Evolutionary conservation across 2,329 filamentous ascomycete species (phyloP), one percentile per base, ranked within the genome.

Genomic region (Colletotrichum incanum): DNA sequence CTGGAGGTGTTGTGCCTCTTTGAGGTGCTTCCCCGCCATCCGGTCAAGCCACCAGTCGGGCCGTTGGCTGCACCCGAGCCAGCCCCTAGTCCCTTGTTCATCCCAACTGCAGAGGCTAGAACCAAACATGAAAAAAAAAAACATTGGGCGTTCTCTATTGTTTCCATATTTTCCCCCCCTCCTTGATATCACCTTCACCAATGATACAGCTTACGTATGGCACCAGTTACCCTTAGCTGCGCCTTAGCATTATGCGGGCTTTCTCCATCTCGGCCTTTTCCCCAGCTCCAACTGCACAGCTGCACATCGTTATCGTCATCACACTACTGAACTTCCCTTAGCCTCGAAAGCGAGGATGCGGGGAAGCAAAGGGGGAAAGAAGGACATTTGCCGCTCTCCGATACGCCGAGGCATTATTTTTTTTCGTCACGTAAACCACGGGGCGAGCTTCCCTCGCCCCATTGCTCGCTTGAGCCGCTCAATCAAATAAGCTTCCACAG

Each of bases 21-120:
- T 34, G 26, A 50, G 60, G 16, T 28, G 31, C 49, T 47, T 67
- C 64, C 65, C 69, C 69, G 59, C 65, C 64, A 67, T 71, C 56
- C n/a, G 26, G 39, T 72, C 69, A 69, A 72, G 69, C 65, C 69
- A 72, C 65, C 54, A 72, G 65, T 72, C 65, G 69, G 69, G 69
- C 69, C 69, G 69, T 72, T 72, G 54, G 65, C 50, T 37, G 12
- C 54, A 71, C 41, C 50, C 50, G 41, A 50, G 34, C 64, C 9
- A 50, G 37, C 20, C 31, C 37, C 31, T 14, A 7, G 52, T 16
- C 52, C 28, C 41, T 31, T 20, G n/a, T n/a, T 39, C 65, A 56
- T 45, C 56, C 39, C 34, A 54, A 28, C 41, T 31, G 20, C 37
- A n/a, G 18, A 34, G n/a, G 9, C 14, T 34, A 23, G 41, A 61